Percentiles rank a stretch among this genome's conserved stretches.
phyloP scores from a whole-genome alignment of 2,329 filamentous ascomycete genomes.

The Xylariaceae sp. region DNA sequence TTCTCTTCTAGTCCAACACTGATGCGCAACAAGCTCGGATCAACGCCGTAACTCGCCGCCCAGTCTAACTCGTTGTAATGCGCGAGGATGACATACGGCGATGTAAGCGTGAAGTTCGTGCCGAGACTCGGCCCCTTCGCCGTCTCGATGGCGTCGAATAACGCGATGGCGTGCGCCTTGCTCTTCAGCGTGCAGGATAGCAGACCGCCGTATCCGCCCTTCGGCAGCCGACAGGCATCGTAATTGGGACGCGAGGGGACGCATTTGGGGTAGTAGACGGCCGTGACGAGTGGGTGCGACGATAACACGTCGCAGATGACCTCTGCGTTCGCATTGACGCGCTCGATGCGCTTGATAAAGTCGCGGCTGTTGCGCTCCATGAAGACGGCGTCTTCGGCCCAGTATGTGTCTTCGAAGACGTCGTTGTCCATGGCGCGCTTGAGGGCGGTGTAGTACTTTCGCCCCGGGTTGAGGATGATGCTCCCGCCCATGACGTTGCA shows the following conservation, averaged over 20 bases:
- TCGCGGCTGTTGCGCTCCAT: conserved; percentile 95
- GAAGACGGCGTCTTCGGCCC: conserved; percentile 90
- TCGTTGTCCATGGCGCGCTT: conserved; percentile 55
- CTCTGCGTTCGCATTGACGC: conserved; percentile 82
- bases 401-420: conserved; percentile 84
- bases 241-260: conserved; percentile 66
- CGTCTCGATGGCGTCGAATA: conserved; percentile 81
- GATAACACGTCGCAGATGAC: conserved; percentile 69
- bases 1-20: conserved; percentile 83
- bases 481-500: conserved; percentile 97
- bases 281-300: conserved; percentile 59
- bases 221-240: conserved; percentile 67
- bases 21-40: conserved; percentile 73
- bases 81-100: conserved; percentile 84
- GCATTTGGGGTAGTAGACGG: conserved; percentile 82
- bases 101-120: conserved; percentile 92
- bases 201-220: conserved; percentile 83
- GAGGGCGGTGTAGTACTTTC: conserved; percentile 65
- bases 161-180: conserved; percentile 65
- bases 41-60: conserved; percentile 76
- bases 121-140: conserved; percentile 92
- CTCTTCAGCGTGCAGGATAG: conserved; percentile 76
- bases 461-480: conserved; percentile 57
- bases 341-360: conserved; percentile 74
- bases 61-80: conserved; percentile 92